A percentile compares a stretch with the other conserved stretches of the same genome.
Conservation (phyloP, 176 grass and related monocot genomes). For the Rhynchospora tenuis region DNA sequence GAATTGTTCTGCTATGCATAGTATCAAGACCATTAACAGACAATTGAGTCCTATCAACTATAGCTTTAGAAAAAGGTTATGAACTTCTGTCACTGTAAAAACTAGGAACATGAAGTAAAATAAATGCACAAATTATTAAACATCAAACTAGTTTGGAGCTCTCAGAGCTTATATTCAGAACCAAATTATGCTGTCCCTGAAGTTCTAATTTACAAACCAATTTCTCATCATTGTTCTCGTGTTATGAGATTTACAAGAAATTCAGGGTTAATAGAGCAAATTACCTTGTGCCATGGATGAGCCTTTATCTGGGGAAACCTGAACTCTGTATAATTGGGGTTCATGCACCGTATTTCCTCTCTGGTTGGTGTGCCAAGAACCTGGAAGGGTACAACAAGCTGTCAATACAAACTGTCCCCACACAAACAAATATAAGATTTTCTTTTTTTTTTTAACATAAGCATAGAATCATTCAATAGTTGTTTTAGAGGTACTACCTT, state of each 20-base stretch:
- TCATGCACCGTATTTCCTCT: constrained; percentile 96
- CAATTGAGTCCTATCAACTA: neutral
- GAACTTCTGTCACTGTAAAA: neutral
- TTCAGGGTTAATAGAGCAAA: neutral
- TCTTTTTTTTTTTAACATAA: neutral
- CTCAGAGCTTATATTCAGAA: neutral
- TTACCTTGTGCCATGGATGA: constrained; percentile 99
- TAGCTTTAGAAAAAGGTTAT: neutral
- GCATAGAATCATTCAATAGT: neutral
- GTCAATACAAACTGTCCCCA: constrained; percentile 4
- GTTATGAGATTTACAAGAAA: constrained; percentile 10
- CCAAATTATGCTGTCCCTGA: neutral
- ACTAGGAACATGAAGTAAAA: neutral
- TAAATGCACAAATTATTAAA: neutral
- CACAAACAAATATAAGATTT: neutral
- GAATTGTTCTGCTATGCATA: neutral
- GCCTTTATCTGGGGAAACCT: constrained; percentile 96
- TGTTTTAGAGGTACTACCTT: constrained; percentile 44
- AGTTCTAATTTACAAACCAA: neutral
- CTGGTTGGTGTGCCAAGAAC: constrained; percentile 97
- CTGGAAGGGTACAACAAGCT: constrained; percentile 17
- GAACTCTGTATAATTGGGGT: constrained; percentile 91
- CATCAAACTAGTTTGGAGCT: neutral
- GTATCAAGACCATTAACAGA: neutral
- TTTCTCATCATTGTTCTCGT: neutral